Evolutionary conservation across 768 basidiomycete genomes (phyloP).

Genomic region (Tylopilus balloui): DNA sequence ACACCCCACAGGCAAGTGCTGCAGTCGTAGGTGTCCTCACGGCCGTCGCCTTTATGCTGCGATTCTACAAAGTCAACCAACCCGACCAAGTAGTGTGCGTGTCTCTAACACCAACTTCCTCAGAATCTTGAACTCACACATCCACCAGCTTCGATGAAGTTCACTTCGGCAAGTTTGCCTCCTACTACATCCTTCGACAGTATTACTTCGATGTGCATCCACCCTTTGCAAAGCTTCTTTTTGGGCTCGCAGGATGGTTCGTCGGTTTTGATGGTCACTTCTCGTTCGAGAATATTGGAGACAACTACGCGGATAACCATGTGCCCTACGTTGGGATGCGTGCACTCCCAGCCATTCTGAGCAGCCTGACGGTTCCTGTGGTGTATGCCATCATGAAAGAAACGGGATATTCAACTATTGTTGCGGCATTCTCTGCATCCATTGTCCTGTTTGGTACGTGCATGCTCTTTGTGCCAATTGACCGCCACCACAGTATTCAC

Average conservation of each 20-base stretch:
- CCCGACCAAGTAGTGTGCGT: conserved; percentile 93
- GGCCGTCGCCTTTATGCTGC: conserved; percentile 70
- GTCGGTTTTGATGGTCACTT: conserved; percentile 95
- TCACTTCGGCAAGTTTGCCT: conserved; percentile 97
- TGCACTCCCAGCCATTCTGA: conserved; percentile 86
- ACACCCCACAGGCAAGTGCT: conserved; percentile 59
- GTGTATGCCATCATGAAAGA: conserved; percentile 98
- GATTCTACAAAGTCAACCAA: conserved; percentile 92
- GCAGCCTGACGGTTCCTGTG: conserved; percentile 84
- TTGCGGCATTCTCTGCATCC: conserved; percentile 85
- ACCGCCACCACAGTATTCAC: conserved; percentile 1
- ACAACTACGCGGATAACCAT: conserved; percentile 79
- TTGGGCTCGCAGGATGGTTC: conserved; percentile 93
- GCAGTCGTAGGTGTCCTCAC: conserved; percentile 63
- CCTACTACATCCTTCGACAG: conserved; percentile 86
- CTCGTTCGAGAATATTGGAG: conserved; percentile 92
- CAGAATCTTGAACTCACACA: conserved; percentile 4
- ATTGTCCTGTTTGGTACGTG: conserved; percentile 83
- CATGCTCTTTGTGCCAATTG: background rate
- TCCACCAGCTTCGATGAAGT: conserved; percentile 86
- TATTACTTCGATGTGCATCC: conserved; percentile 99
- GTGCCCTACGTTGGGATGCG: conserved; percentile 96
- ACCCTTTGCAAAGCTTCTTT: conserved; percentile 92
- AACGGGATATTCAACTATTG: conserved; percentile 88
- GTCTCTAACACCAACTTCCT: background rate